These are phyloP conservation scores for Microthlaspi erraticum DNA, from an alignment of 345 rosid species.

Conservation along the genomic window DNA sequence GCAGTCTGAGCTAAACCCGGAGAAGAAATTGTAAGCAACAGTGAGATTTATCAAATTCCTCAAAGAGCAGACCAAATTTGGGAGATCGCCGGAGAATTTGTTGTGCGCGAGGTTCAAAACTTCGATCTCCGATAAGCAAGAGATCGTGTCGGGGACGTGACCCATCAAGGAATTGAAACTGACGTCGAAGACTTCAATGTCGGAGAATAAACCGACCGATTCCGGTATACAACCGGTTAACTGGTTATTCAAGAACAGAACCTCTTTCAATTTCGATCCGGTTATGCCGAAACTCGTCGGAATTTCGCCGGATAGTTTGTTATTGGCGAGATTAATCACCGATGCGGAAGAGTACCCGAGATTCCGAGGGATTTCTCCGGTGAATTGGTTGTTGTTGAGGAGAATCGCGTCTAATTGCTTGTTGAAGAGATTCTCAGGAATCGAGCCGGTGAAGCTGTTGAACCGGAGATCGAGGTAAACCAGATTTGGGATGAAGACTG, in stretches of 20 bases:
- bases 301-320: slow-evolving; percentile 66
- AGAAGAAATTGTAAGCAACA: slow-evolving; percentile 87
- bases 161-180: slow-evolving; percentile 77
- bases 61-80: slow-evolving; percentile 72
- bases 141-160: slow-evolving; percentile 75
- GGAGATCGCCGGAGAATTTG: slow-evolving; percentile 73
- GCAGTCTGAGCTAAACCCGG: slow-evolving; percentile 88
- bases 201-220: slow-evolving; percentile 68
- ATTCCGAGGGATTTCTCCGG: slow-evolving; percentile 66
- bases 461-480: slow-evolving; percentile 83
- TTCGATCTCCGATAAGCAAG: slow-evolving; percentile 64
- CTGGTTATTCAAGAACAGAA: slow-evolving; percentile 73
- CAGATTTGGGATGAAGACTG: slow-evolving; percentile 64
- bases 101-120: slow-evolving; percentile 83
- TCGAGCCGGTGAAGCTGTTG: slow-evolving; percentile 72
- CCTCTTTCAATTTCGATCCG: slow-evolving; percentile 68
- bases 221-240: slow-evolving; percentile 87
- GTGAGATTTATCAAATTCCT: slow-evolving; percentile 69
- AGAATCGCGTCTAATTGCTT: slow-evolving; percentile 78
- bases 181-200: slow-evolving; percentile 77
- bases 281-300: slow-evolving; percentile 63
- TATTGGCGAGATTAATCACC: slow-evolving; percentile 79
- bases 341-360: slow-evolving; percentile 82
- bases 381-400: slow-evolving; percentile 79
- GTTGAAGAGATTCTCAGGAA: slow-evolving; percentile 78